A percentile compares a stretch with the other conserved stretches of the same genome.
Conservation (phyloP, 2,329 filamentous ascomycete species). For the Colletotrichum karsti region DNA sequence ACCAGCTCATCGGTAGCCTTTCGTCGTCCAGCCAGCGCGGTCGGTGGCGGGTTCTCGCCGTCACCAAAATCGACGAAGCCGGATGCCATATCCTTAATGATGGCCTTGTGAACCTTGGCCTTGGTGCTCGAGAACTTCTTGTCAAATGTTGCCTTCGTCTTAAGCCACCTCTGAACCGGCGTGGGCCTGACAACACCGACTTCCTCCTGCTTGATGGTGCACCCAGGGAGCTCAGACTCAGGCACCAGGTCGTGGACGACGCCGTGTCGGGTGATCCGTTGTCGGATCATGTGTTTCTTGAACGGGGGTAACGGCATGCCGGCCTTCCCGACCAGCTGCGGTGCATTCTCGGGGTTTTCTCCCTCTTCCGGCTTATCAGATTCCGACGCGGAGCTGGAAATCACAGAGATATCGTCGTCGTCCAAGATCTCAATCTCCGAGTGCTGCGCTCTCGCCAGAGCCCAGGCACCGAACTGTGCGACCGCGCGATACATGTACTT, state of each 20-base stretch:
- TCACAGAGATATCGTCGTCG: conserved; percentile 79
- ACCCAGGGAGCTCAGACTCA: conserved; percentile 71
- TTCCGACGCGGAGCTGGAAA: conserved; percentile 67
- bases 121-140: conserved; percentile 74
- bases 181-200: conserved; percentile 84
- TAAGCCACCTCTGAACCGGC: conserved; percentile 86
- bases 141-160: conserved; percentile 78
- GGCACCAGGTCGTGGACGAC: conserved; percentile 74
- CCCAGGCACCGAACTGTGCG: conserved; percentile 94
- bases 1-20: conserved; percentile 54
- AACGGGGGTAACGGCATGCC: conserved; percentile 86
- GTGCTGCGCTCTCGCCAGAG: conserved; percentile 82
- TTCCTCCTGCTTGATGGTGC: conserved; percentile 65
- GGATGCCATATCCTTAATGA: conserved; percentile 75
- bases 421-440: conserved; percentile 82
- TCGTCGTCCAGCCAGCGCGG: conserved; percentile 79
- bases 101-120: conserved; percentile 75
- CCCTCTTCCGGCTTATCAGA: conserved; percentile 39
- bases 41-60: conserved; percentile 83
- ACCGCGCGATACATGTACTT: conserved; percentile 96
- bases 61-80: conserved; percentile 76
- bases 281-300: conserved; percentile 88
- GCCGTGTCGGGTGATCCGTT: conserved; percentile 83
- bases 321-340: conserved; percentile 76
- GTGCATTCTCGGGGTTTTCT: conserved; percentile 30